These are phyloP conservation scores for Aspergillus pseudoviridinutans DNA, from an alignment of 2,329 filamentous ascomycete genomes.

Conservation along the genomic window DNA sequence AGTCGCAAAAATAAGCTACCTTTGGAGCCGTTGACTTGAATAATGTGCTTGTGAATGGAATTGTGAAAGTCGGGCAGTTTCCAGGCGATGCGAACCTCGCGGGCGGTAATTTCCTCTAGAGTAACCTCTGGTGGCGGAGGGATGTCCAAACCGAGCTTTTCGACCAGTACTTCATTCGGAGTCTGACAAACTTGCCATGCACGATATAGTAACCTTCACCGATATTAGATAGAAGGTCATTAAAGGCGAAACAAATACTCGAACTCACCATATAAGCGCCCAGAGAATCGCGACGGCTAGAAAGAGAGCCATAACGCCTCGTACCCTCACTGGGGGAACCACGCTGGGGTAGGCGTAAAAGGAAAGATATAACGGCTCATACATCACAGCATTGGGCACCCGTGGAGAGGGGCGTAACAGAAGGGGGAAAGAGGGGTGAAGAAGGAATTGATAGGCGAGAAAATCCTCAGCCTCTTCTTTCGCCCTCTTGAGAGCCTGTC, in stretches of 20 bases:
- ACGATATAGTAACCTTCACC: slow-evolving; percentile 71
- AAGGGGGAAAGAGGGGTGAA: slow-evolving; percentile 4
- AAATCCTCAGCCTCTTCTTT: background rate
- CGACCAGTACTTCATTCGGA: slow-evolving; percentile 84
- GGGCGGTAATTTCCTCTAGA: slow-evolving; percentile 80
- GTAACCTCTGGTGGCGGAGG: slow-evolving; percentile 86
- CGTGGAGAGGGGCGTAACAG: slow-evolving; percentile 25
- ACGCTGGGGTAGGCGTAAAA: slow-evolving; percentile 45
- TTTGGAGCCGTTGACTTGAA: slow-evolving; percentile 90
- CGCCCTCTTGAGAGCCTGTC: background rate
- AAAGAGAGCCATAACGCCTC: slow-evolving; percentile 48
- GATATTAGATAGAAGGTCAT: slow-evolving; percentile 2
- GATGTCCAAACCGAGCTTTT: slow-evolving; percentile 88
- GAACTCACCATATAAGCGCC: slow-evolving; percentile 46
- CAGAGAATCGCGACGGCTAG: slow-evolving; percentile 46
- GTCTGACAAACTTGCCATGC: slow-evolving; percentile 86
- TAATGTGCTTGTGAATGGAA: slow-evolving; percentile 78
- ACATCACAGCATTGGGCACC: slow-evolving; percentile 40
- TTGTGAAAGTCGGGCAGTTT: slow-evolving; percentile 64
- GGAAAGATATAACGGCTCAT: slow-evolving; percentile 44
- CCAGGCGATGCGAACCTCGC: slow-evolving; percentile 89
- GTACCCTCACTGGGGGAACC: slow-evolving; percentile 44
- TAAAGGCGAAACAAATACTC: background rate
- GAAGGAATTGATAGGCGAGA: background rate
- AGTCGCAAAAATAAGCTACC: slow-evolving; percentile 47